A percentile compares a stretch with the other conserved stretches of the same genome.
Conservation (phyloP, 2,329 filamentous ascomycete species). For the Penicillium sp. region DNA sequence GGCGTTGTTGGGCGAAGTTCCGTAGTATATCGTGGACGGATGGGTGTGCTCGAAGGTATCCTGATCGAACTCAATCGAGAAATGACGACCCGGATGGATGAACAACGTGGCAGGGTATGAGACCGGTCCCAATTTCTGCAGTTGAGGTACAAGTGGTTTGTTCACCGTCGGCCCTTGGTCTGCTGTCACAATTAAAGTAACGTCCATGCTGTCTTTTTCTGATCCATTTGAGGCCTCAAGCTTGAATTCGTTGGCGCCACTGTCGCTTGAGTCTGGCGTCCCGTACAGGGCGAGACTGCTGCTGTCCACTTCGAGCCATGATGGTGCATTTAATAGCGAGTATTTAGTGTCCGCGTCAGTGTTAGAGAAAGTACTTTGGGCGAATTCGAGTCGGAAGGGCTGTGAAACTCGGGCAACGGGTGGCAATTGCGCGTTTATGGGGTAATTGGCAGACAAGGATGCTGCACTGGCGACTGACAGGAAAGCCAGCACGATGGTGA, state of each 20-base stretch:
- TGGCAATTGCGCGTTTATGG: conserved; percentile 80
- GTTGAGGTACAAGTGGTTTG: conserved; percentile 36
- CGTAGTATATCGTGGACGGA: conserved; percentile 66
- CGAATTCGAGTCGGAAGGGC: conserved; percentile 45
- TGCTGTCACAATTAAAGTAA: conserved; percentile 67
- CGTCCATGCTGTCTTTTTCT: conserved; percentile 62
- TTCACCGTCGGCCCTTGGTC: conserved; percentile 37
- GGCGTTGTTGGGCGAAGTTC: conserved; percentile 71
- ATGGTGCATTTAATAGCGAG: conserved; percentile 61
- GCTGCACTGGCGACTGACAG: conserved; percentile 32
- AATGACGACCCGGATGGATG: conserved; percentile 45
- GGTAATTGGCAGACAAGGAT: conserved; percentile 55
- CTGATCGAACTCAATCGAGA: conserved; percentile 68
- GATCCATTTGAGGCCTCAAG: conserved; percentile 67
- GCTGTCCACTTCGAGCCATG: conserved; percentile 72
- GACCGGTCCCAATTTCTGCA: conserved; percentile 35
- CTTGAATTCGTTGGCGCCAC: conserved; percentile 60
- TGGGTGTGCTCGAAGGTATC: conserved; percentile 62
- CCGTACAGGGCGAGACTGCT: conserved; percentile 65
- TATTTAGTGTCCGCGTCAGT: conserved; percentile 59
- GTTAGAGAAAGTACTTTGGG: conserved; percentile 66
- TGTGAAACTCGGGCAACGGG: conserved; percentile 68
- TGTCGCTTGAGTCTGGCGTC: conserved; percentile 58
- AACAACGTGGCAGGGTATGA: conserved; percentile 41
- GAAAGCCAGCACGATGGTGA: conserved; percentile 27